Evolutionary conservation across 306 rosid species (phyloP).

Genomic region (Adenanthera pavonina): DNA sequence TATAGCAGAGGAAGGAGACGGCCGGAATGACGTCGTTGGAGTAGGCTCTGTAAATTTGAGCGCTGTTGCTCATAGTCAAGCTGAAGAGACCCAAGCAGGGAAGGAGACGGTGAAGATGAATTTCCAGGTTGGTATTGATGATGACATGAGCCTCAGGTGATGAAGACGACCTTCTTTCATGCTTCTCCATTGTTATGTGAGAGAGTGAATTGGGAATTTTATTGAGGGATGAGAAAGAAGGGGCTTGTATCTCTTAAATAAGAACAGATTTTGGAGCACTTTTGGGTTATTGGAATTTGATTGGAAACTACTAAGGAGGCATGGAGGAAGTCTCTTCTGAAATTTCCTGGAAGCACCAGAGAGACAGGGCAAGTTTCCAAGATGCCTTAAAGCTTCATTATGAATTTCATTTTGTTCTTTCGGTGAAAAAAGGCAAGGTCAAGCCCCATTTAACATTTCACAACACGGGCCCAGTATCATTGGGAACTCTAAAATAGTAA

Average conservation of each 20-base stretch:
- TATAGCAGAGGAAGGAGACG: background rate
- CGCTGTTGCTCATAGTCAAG: slow-evolving; percentile 3
- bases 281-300: background rate
- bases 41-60: slow-evolving; percentile 19
- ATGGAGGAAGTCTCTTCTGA: background rate
- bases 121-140: background rate
- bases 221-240: background rate
- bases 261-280: background rate
- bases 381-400: too few species aligned
- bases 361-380: background rate
- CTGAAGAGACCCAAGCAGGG: slow-evolving; percentile 14
- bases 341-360: background rate
- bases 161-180: background rate
- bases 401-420: too few species aligned
- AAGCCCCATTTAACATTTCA: too few species aligned
- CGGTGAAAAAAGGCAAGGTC: too few species aligned
- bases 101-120: background rate
- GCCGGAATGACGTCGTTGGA: background rate
- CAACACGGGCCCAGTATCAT: too few species aligned
- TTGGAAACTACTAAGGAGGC: background rate
- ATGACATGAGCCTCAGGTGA: background rate
- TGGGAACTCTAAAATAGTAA: too few species aligned
- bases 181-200: background rate
- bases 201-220: background rate
- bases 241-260: background rate